Evolutionary conservation across 2,329 filamentous ascomycete species (phyloP), one percentile per base, ranked within the genome.

Genomic region (Aureobasidium lini): DNA sequence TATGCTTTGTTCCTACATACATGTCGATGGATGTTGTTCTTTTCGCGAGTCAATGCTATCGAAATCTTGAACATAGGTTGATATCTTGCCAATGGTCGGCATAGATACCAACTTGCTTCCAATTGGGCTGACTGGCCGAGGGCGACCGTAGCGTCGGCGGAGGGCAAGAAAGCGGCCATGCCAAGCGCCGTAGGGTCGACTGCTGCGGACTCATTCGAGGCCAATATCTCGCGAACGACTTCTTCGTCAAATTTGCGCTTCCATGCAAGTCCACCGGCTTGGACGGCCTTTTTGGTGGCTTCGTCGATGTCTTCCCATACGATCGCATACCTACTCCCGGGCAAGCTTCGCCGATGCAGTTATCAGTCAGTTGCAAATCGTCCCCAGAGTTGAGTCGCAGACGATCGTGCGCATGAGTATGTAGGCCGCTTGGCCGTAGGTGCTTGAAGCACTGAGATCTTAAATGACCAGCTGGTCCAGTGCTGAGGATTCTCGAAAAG

Each of bases 241-340:
- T 97, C 94, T 71, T 97, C 93, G 64, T 99, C 94, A 60, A 95
- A 86, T 70, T 88, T 89, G 61, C 89, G 85, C 75, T 94, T 95
- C 84, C 87, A 92, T 4, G 89, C 87, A 66, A 90, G 87, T 47
- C 89, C 88, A 46, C 92, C 90, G 44, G 90, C 89, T 64, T 88
- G 84, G 1, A 86, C 84, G 43, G 95, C 85, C 75, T 96, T 95
- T 76, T 92, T 95, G 40, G 87, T 84, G 39, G 96, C 83, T 67
- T 97, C 93, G 43, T 97, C 94, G 13, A 91, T 82, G 65, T 95
- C 90, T 72, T 97, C 94, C 85, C 90, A 99, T 65, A 95, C 90
- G 62, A 99, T 90, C 15, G 88, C 93, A 72, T 99, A 99, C 64
- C 93, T 89, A 50, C 94, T 87, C 94, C 94, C 23, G 23, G 23